A percentile compares a stretch with the other conserved stretches of the same genome.
Evolutionary conservation across 371 early-diverging fungal genomes (phyloP).

Genomic region (Coemansia sp.): DNA sequence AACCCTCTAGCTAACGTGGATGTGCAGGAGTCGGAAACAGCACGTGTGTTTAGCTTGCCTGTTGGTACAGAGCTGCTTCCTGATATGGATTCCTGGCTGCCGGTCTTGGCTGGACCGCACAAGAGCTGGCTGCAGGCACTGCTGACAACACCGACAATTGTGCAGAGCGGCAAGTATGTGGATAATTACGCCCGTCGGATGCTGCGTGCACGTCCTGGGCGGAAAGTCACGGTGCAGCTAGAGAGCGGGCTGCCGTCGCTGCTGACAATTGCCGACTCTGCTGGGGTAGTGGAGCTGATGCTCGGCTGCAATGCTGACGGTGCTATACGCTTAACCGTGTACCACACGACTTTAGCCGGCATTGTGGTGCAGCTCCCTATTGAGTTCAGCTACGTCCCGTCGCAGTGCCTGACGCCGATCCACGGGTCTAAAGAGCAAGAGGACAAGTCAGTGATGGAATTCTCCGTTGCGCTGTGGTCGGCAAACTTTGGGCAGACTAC

Average conservation of each 20-base stretch:
- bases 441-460: conserved; percentile 80
- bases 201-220: not conserved
- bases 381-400: conserved; percentile 75
- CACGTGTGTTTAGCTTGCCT: not conserved
- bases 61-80: conserved; percentile 3
- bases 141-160: conserved; percentile 18
- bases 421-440: conserved; percentile 92
- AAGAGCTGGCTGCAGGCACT: conserved; percentile 16
- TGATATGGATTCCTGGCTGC: not conserved
- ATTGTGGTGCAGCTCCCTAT: conserved; percentile 64
- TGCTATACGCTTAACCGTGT: conserved; percentile 3
- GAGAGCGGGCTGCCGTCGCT: not conserved
- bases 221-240: not conserved
- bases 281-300: not conserved
- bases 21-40: conserved; percentile 80
- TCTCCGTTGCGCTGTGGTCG: conserved; percentile 81
- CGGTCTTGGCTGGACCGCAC: not conserved
- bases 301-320: not conserved
- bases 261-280: not conserved
- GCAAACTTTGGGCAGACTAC: conserved; percentile 33
- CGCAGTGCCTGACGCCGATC: conserved; percentile 76
- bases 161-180: conserved; percentile 67
- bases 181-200: conserved; percentile 66
- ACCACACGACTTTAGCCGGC: conserved; percentile 7
- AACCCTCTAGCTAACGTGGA: too few relatives aligned